Conservation (phyloP, 805 yeast genomes). For the Nakazawaea ernobii region DNA sequence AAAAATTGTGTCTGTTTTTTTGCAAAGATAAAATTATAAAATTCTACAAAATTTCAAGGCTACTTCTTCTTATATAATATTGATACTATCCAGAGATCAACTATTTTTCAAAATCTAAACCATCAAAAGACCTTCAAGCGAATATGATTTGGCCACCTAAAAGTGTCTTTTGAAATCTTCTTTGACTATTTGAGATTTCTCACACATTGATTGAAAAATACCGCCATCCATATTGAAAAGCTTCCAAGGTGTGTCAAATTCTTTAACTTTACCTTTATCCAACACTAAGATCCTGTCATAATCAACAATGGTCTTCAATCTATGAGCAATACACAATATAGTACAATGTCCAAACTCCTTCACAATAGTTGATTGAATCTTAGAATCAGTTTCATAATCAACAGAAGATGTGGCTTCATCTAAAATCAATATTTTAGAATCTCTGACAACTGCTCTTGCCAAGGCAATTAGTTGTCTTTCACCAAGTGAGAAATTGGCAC, state of each 20-base stretch:
- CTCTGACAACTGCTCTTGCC: constrained; percentile 66
- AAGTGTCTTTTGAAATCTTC: constrained; percentile 26
- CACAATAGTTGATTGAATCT: constrained; percentile 55
- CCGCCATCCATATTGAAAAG: constrained; percentile 38
- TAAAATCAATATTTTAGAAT: constrained; percentile 52
- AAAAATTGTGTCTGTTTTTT: no score
- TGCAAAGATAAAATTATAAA: no score
- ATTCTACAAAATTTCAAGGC: no score
- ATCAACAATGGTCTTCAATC: constrained; percentile 54
- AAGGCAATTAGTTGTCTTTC: constrained; percentile 66
- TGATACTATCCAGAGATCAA: no score
- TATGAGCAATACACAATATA: constrained; percentile 67
- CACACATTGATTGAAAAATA: constrained; percentile 45
- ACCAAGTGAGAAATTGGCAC: constrained; percentile 65
- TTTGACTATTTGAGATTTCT: constrained; percentile 33
- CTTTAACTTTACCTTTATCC: constrained; percentile 50
- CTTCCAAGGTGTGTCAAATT: constrained; percentile 47
- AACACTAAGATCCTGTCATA: constrained; percentile 57
- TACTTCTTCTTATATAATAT: no score
- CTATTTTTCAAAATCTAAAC: no score
- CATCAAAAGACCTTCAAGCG: no score
- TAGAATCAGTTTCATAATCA: constrained; percentile 67
- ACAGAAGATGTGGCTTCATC: constrained; percentile 80
- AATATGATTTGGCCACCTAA: no score
- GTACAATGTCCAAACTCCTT: constrained; percentile 58